Base-by-base conservation (phyloP, 2,329 filamentous ascomycete species). In the Phialophora macrospora region DNA sequence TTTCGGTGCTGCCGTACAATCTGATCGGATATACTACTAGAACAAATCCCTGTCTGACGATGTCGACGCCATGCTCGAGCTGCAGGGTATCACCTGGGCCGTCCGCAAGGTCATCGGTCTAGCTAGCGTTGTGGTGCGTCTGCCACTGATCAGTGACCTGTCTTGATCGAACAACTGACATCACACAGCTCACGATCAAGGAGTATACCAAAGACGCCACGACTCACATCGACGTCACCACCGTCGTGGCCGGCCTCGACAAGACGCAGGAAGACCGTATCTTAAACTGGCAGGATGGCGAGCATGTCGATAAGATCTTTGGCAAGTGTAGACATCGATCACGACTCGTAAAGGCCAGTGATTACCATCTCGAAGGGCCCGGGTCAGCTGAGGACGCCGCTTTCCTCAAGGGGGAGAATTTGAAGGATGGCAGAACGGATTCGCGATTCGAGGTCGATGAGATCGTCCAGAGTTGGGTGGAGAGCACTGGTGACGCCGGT, bases 231-330 rank as follows among this genome's bases (percentile, higher is more conserved):
- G 85, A 90, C 78, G 88, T 93, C 74, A 84, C 87, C 64, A 92
- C 96, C 80, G 81, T 84, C 55, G 82, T 86, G 44, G 90, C 90
- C 8, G 91, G 88, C 66, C 81, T 96, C 69, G 86, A 85, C 74
- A 88, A 86, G 72, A 93, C 83, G 20, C 78, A 79, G n/a, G 88
- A 91, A 75, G 73, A 78, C 7, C 84, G 88, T 55, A 78, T 74
- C 1, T 76, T 89, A 2, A 83, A 89, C 75, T 87, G 83, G 79
- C 75, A 78, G 22, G 83, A 78, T 61, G 88, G 89, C 71, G 84
- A 86, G 68, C 91, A 93, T 81, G 80, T 80, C 28, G 92, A 97
- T 81, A 89, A 88, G 82, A 85, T 96, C 71, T 97, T 96, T 76
- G 93, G 93, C 65, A 80, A 79, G 63, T 84, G 95, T 68, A 80